These are phyloP conservation scores for Arthrobotrys entomopaga DNA, from an alignment of 2,329 filamentous ascomycete genomes.

Conservation along the genomic window DNA sequence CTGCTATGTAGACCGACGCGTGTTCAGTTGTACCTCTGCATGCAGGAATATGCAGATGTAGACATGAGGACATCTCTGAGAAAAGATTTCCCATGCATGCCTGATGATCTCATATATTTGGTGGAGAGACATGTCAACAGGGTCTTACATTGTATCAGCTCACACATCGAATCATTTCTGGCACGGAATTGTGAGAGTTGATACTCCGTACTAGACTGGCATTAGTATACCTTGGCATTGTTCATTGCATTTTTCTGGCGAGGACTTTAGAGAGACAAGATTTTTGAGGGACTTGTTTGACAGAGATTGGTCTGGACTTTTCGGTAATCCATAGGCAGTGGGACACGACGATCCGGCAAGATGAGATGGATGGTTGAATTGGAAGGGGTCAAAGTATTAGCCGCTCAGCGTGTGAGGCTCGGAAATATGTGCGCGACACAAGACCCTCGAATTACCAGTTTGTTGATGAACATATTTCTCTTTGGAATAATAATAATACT, in stretches of 20 bases:
- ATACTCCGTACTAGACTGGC: background rate
- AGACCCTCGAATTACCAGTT: background rate
- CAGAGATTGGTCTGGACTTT: conserved; percentile 36
- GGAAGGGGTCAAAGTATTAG: conserved; percentile 36
- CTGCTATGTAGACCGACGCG: too few relatives aligned
- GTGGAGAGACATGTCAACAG: conserved; percentile 23
- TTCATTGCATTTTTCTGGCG: too few relatives aligned
- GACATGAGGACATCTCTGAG: conserved; percentile 3
- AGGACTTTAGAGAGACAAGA: conserved; percentile 16
- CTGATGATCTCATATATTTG: conserved; percentile 47
- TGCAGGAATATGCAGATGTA: conserved; percentile 26
- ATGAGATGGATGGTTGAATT: conserved; percentile 17
- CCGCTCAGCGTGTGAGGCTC: conserved; percentile 34
- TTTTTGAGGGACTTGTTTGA: background rate
- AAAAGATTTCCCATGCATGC: conserved; percentile 19
- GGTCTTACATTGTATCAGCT: conserved; percentile 28
- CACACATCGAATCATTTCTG: background rate
- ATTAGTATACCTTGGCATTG: background rate
- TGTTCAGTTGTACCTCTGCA: conserved; percentile 16
- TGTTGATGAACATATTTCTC: background rate
- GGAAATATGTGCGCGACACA: background rate
- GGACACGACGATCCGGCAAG: conserved; percentile 4
- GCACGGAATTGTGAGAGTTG: background rate
- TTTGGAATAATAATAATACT: background rate
- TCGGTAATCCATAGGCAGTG: conserved; percentile 1